Conservation (phyloP, 1,284 basidiomycete species). For the Caloboletus firmus region DNA sequence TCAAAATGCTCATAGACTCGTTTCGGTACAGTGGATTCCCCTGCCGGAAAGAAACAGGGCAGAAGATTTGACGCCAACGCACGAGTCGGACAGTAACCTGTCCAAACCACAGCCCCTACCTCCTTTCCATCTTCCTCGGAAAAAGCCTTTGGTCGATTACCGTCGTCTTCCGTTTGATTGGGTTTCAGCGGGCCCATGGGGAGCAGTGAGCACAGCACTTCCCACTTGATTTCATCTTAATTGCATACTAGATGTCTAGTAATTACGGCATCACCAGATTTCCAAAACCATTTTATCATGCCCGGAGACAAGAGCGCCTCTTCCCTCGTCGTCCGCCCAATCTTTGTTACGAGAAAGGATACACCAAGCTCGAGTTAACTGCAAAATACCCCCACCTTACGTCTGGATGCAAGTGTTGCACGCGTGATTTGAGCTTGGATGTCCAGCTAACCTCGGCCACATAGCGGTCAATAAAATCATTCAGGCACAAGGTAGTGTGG, state of each 20-base stretch:
- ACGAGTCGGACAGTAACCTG: neutral
- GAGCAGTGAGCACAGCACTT: slow-evolving; percentile 16
- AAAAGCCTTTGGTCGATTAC: slow-evolving; percentile 19
- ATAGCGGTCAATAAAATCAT: slow-evolving; percentile 45
- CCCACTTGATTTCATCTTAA: neutral
- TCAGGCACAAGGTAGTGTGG: slow-evolving; percentile 36
- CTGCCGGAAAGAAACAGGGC: slow-evolving; percentile 32
- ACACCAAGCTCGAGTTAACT: slow-evolving; percentile 27
- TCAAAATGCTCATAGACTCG: slow-evolving; percentile 4
- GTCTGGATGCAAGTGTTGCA: slow-evolving; percentile 29
- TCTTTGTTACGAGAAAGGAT: slow-evolving; percentile 27
- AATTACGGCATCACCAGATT: slow-evolving; percentile 20
- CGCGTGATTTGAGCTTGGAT: neutral
- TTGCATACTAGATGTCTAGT: slow-evolving; percentile 15
- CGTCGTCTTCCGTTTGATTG: slow-evolving; percentile 20
- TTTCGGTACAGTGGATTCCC: slow-evolving; percentile 25
- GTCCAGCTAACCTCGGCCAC: slow-evolving; percentile 9
- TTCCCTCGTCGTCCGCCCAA: slow-evolving; percentile 19
- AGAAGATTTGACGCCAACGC: slow-evolving; percentile 31
- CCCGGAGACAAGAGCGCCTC: slow-evolving; percentile 24
- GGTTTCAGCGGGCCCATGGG: slow-evolving; percentile 19
- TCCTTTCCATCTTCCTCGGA: slow-evolving; percentile 15
- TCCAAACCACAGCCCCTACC: slow-evolving; percentile 2
- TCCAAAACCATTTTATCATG: slow-evolving; percentile 25
- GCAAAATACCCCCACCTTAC: slow-evolving; percentile 33